Evolutionary conservation across 2,329 filamentous ascomycete species (phyloP), one percentile per base, ranked within the genome.

Genomic region (Salinomyces thailandicus): DNA sequence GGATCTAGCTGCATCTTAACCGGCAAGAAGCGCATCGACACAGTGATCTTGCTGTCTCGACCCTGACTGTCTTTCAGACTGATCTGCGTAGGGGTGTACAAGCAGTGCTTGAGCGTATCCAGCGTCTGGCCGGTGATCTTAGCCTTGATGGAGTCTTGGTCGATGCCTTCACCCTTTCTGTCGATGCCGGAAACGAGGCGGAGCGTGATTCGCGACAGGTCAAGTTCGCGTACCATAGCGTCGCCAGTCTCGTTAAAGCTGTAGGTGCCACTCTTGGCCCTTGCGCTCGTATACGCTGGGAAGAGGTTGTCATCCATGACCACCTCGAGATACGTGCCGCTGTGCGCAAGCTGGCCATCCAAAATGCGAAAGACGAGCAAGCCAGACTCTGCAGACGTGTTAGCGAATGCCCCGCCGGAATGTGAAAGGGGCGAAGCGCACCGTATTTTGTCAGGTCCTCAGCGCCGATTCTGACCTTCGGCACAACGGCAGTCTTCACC

Each of bases 241-340:
- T 98, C 91, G 33, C 89, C 87, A 67, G 73, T 86, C 62, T 98
- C 91, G 49, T 91, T 84, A 60, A 96, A 85, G 35, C 75, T 82
- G 54, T 79, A 73, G 8, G 71, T 66, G 49, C 71, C 80, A 27
- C 70, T 73, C 53, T 75, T 79, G 19, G 86, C 80, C 45, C 78
- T 85, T 1, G 82, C 77, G 8, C 86, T 93, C 2, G 75, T 71
- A 57, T 94, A 96, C 1, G 86, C 82, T 0, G 91, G 81, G 64
- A 91, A 96, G 19, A 85, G 75, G 73, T 91, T 86, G 57, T 98
- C 91, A 59, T 98, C 91, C 59, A 96, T 91, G 45, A 89, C 68
- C 5, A 98, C 75, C 59, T 98, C 86, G 15, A 98, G 68, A 43
- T 85, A 80, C 18, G 77, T 80, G 47, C 87, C 75, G 35, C 69